These are phyloP conservation scores for Blastocrithidia nonstop DNA, from an alignment of 208 protist species.

Conservation along the genomic window DNA sequence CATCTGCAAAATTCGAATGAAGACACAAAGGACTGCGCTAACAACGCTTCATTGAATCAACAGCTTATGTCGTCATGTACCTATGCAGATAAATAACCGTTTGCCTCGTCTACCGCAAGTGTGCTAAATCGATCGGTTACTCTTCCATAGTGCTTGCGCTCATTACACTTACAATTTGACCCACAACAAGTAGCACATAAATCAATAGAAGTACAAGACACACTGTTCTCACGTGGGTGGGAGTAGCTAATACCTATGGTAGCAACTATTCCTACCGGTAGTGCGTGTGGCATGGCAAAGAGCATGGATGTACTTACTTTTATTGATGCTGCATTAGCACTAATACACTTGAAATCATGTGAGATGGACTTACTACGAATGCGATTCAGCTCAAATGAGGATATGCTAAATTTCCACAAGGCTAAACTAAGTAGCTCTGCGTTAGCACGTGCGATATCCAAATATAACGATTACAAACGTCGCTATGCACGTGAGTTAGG, in stretches of 20 bases:
- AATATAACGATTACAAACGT: conserved; percentile 12
- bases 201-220: not conserved
- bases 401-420: conserved; percentile 14
- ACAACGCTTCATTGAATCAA: too few species aligned
- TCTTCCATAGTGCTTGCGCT: too few species aligned
- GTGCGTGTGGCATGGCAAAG: conserved; percentile 73
- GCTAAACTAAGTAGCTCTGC: conserved; percentile 4
- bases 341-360: conserved; percentile 49
- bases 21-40: too few species aligned
- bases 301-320: conserved; percentile 34
- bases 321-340: conserved; percentile 25
- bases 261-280: conserved; percentile 64
- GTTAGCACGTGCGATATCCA: conserved; percentile 5
- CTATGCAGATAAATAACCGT: too few species aligned
- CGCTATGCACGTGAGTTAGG: conserved; percentile 9
- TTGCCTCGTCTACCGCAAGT: too few species aligned
- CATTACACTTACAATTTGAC: too few species aligned
- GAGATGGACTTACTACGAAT: conserved; percentile 50
- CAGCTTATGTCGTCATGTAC: too few species aligned
- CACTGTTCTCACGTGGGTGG: conserved; percentile 14
- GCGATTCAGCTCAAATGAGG: conserved; percentile 22
- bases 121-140: too few species aligned
- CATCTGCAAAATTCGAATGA: too few species aligned
- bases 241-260: conserved; percentile 33
- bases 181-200: too few species aligned